Percentiles rank a stretch among this genome's conserved stretches.
Evolutionary conservation across 192 early-diverging fungal genomes (phyloP).

Genomic region (Coemansia sp.): DNA sequence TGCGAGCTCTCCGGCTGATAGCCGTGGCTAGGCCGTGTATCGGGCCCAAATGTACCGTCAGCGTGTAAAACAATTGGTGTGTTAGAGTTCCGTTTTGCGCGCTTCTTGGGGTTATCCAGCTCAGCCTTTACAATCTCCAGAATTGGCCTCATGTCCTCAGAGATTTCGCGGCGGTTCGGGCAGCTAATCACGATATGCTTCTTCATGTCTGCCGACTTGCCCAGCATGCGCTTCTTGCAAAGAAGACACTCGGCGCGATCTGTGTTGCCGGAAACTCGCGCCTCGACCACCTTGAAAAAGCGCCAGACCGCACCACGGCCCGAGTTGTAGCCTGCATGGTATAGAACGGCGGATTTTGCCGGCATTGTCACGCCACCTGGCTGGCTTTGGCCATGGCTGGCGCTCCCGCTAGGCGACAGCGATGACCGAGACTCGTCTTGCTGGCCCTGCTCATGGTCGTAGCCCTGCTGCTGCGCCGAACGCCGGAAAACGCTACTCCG

Average conservation of each 20-base stretch:
- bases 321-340: conserved; percentile 46
- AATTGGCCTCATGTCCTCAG: conserved; percentile 42
- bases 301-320: conserved; percentile 50
- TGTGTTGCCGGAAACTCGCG: conserved; percentile 48
- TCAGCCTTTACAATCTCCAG: conserved; percentile 44
- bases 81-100: conserved; percentile 48
- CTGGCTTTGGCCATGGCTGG: conserved; percentile 3
- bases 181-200: conserved; percentile 47
- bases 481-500: conserved; percentile 5
- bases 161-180: conserved; percentile 30
- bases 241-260: conserved; percentile 50
- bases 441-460: neutral
- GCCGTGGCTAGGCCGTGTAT: neutral
- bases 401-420: conserved; percentile 3
- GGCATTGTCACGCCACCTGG: conserved; percentile 37
- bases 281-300: conserved; percentile 46
- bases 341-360: conserved; percentile 34
- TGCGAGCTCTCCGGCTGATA: neutral
- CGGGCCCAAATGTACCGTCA: conserved; percentile 40
- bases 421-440: conserved; percentile 18
- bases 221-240: conserved; percentile 52
- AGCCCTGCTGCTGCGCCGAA: conserved; percentile 2
- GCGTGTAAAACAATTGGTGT: conserved; percentile 41
- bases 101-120: conserved; percentile 51
- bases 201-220: conserved; percentile 53